Base-by-base conservation (phyloP, 2,329 filamentous ascomycete species). In the Cadophora sp. region DNA sequence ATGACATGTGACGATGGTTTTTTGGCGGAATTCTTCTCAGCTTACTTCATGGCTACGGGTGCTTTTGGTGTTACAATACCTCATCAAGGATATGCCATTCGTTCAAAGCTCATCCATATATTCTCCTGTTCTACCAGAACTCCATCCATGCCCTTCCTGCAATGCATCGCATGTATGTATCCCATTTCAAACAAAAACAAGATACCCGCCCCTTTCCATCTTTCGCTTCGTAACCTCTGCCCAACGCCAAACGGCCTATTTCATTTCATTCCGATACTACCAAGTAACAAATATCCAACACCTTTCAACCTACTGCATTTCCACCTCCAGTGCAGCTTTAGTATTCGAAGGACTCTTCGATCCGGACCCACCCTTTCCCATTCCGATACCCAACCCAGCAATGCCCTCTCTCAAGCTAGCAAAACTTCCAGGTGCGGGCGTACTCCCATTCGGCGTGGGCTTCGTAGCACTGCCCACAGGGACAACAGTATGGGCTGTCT, bases 391-490 rank as follows among this genome's bases (percentile, higher is more conserved):
- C 64, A 86, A 68, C n/a, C 77, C 81, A 7, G 82, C 81, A 55
- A 86, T 77, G 0, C 81, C 80, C 11, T 82, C 79, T n/a, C 81
- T 79, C 37, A 85, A 76, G 62, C 78, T 77, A n/a, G 81, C 77
- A 62, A 83, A 78, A 12, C 78, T 78, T 46, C 77, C 76, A 34
- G 77, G 65, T n/a, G 31, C 37, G 14, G 56, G 56, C 14, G 22
- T 59, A 53, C 77, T 75, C 46, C 75, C 74, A 70, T 75, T 76
- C 3, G 74, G 37, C n/a, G 16, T 68, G 16, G 75, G 64, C 62
- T 74, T 73, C 61, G 77, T 76, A 12, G 65, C 65, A 31, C 69
- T 65, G 12, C 67, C 67, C 31, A 67, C 68, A 24, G 70, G 72
- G 7, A 69, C 53, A 34, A 67, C 68, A 64, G 66, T 46, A 60